Conservation (phyloP, 2,329 filamentous ascomycete genomes). For the Nannizzia gypsea region DNA sequence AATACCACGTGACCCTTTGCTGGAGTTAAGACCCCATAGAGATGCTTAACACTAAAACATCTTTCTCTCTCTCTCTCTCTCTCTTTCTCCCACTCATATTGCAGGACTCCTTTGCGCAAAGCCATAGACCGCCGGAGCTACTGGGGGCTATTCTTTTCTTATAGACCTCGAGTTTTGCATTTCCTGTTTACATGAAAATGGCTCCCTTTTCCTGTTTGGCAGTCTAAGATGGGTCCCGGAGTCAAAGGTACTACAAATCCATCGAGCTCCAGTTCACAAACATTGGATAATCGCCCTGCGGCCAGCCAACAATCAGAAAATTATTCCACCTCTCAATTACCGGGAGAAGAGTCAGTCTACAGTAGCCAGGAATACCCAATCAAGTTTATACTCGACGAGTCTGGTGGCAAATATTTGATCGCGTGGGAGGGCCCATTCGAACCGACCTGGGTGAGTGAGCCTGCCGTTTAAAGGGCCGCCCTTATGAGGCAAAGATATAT, state of each 20-base stretch:
- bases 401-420: constrained; percentile 26
- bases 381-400: constrained; percentile 28
- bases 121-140: neutral
- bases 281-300: neutral
- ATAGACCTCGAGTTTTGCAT: neutral
- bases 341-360: constrained; percentile 9
- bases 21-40: neutral
- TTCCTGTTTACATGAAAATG: neutral
- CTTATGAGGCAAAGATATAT: neutral
- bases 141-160: neutral
- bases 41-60: neutral
- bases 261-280: neutral
- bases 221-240: neutral
- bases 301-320: neutral
- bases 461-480: neutral
- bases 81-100: too few relatives aligned
- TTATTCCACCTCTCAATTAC: neutral
- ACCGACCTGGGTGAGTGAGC: constrained; percentile 28
- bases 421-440: constrained; percentile 29
- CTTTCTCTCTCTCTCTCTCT: too few relatives aligned
- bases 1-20: neutral
- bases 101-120: neutral
- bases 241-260: neutral
- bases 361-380: constrained; percentile 26
- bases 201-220: neutral